Evolutionary conservation across 2,329 filamentous ascomycete genomes (phyloP).

Genomic region (Escovopsis sp.): DNA sequence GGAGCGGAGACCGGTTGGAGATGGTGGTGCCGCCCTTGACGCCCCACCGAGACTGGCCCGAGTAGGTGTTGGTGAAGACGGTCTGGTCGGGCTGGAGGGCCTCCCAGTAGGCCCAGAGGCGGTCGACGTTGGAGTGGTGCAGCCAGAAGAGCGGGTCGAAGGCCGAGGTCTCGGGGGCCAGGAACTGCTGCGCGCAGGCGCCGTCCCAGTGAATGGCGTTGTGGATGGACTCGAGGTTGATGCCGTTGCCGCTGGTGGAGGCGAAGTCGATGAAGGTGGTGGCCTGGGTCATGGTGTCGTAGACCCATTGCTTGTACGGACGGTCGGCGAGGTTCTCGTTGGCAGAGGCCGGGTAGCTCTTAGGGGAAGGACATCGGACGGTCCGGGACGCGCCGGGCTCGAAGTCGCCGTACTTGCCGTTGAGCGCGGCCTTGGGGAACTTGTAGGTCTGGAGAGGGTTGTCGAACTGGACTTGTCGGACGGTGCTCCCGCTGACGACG

Average conservation of each 20-base stretch:
- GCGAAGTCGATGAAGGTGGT: slow-evolving; percentile 21
- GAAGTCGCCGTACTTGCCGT: slow-evolving; percentile 23
- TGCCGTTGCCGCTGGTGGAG: slow-evolving; percentile 19
- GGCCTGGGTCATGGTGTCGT: slow-evolving; percentile 25
- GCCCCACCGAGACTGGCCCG: slow-evolving; percentile 22
- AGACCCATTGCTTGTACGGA: slow-evolving; percentile 26
- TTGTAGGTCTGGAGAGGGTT: slow-evolving; percentile 40
- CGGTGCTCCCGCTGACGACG: slow-evolving; percentile 22
- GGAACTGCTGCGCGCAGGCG: slow-evolving; percentile 27
- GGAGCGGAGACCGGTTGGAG: slow-evolving; percentile 29
- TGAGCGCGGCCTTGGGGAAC: slow-evolving; percentile 28
- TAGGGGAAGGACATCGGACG: slow-evolving; percentile 22
- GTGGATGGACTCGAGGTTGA: slow-evolving; percentile 30
- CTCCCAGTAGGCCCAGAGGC: slow-evolving; percentile 45
- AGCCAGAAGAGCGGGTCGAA: slow-evolving; percentile 35
- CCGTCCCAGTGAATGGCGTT: slow-evolving; percentile 27
- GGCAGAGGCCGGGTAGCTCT: slow-evolving; percentile 25
- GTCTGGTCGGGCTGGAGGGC: slow-evolving; percentile 23
- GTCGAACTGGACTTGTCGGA: slow-evolving; percentile 20
- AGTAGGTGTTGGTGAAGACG: slow-evolving; percentile 22
- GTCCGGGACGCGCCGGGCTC: slow-evolving; percentile 21
- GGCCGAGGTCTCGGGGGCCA: slow-evolving; percentile 24
- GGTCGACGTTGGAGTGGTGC: slow-evolving; percentile 45
- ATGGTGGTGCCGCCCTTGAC: slow-evolving; percentile 25
- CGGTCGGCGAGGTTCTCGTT: slow-evolving; percentile 19